Percentiles rank a stretch among this genome's conserved stretches.
phyloP scores from a whole-genome alignment of 2,329 filamentous ascomycete genomes.

The Botryotinia calthae region DNA sequence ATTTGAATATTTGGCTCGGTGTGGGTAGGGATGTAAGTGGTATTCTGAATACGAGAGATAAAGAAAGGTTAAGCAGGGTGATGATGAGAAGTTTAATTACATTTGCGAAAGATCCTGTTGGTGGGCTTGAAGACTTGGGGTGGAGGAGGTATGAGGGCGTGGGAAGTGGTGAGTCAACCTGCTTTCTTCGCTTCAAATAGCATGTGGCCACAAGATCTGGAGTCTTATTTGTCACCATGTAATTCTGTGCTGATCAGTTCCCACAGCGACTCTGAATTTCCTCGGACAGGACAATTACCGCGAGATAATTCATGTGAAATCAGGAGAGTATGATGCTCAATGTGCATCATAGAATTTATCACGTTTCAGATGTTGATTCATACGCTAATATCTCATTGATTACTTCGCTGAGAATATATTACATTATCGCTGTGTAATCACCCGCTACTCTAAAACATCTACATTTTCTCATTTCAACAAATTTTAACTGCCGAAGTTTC shows the following conservation, averaged over 20 bases:
- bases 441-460: neutral
- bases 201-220: neutral
- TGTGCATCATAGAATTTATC: neutral
- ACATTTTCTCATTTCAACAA: neutral
- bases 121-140: neutral
- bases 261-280: neutral
- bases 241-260: neutral
- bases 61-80: neutral
- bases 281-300: neutral
- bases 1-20: slow-evolving; percentile 29
- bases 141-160: neutral
- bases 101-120: neutral
- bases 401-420: neutral
- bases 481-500: neutral
- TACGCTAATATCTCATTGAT: neutral
- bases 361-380: neutral
- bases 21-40: slow-evolving; percentile 8
- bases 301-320: neutral
- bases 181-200: no score
- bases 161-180: neutral
- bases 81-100: neutral
- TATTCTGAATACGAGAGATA: slow-evolving; percentile 1
- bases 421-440: neutral
- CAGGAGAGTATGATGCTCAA: neutral
- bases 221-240: neutral